Evolutionary conservation across 306 rosid genomes (phyloP), one percentile per base, ranked within the genome.

Genomic region (Vigna reflexopilosa): DNA sequence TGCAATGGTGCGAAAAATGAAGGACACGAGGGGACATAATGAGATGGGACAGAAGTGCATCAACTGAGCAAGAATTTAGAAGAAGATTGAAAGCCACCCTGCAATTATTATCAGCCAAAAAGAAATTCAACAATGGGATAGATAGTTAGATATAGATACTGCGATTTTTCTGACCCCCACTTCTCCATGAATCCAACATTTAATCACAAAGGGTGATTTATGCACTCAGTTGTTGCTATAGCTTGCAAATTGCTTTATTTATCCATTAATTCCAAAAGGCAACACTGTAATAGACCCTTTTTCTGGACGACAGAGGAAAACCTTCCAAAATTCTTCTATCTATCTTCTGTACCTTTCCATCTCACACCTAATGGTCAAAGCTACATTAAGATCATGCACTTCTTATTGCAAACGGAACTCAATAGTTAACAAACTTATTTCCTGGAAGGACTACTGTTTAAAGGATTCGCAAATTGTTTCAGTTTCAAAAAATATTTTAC

Each of bases 401-500:
- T 50, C 14, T 44, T 34, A 16, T 22, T 51, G 44, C 66, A 77
- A 22, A 61, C 61, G 48, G 28, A 61, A 47, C 1, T 62, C 51
- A 30, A 63, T 64, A 64, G 50, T 64, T 26, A 77, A 40, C 36
- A 59, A n/a, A 47, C 19, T 26, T 45, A 38, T 13, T 19, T 55
- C 17, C 42, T 62, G 49, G 47, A 45, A 42, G 49, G 50, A 38
- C 4, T 15, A 52, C 74, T 40, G 45, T 52, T 76, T 30, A 36
- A 76, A 64, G 52, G 58, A 26, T 26, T 26, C 28, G 28, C 64
- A 76, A 6, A 8, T 16, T 10, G 70, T 20, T 4, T 64, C 4
- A 2, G 22, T 73, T 78, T 78, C 89, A 73, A 81, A 67, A 15
- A 44, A 28, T 54, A 28, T 50, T 50, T 78, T 47, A 84, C 4